These are phyloP conservation scores for Pseudomicrostroma phylloplanum DNA, from an alignment of 1,284 basidiomycete species.

Conservation along the genomic window DNA sequence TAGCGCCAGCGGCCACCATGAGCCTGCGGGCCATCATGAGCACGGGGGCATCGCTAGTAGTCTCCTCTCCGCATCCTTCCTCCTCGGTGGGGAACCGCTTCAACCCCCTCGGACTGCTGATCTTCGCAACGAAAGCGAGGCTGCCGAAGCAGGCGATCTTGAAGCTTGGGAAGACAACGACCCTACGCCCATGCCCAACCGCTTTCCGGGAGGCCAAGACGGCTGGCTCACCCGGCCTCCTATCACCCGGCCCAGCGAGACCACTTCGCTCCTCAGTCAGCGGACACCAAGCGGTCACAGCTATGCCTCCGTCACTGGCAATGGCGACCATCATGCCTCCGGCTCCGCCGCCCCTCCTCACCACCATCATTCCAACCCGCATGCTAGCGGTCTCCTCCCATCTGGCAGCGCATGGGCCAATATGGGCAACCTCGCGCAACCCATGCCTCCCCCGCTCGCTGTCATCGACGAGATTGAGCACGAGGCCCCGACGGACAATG, in stretches of 20 bases:
- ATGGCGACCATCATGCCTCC: too few relatives aligned
- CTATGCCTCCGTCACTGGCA: too few relatives aligned
- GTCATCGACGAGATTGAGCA: background rate
- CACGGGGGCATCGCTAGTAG: background rate
- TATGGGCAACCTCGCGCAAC: constrained; percentile 4
- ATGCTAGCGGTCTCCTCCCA: background rate
- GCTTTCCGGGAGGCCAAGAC: background rate
- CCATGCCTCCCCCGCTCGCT: constrained; percentile 4
- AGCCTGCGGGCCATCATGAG: background rate
- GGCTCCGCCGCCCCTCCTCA: background rate
- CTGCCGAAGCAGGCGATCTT: background rate
- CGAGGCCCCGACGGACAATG: constrained; percentile 6
- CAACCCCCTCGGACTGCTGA: background rate
- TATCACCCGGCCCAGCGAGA: background rate
- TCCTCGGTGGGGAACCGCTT: background rate
- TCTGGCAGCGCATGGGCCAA: constrained; percentile 5
- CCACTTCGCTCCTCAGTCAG: background rate
- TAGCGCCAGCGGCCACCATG: background rate
- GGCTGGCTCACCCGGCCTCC: background rate
- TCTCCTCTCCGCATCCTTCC: background rate
- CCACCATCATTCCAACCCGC: background rate
- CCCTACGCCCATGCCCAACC: constrained; percentile 6
- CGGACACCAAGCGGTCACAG: background rate
- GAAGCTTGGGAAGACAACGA: constrained; percentile 5
- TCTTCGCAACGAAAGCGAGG: background rate